Conservation (phyloP, 2,329 filamentous ascomycete species). For the Fusarium tjaetaba region DNA sequence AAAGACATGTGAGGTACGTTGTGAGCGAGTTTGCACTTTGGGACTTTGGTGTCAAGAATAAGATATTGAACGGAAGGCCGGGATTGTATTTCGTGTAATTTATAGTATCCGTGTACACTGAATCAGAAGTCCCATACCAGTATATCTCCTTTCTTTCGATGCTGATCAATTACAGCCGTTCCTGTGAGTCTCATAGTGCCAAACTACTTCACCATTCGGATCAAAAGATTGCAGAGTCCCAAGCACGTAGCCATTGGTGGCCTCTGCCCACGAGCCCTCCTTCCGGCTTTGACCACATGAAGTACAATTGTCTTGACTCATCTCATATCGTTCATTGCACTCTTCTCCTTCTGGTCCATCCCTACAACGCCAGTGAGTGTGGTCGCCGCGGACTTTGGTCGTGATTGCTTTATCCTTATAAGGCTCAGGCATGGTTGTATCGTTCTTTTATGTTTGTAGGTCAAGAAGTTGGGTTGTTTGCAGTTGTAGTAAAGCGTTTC, state of each 20-base stretch:
- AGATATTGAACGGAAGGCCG: no score
- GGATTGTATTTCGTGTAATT: not conserved
- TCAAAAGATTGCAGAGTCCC: not conserved
- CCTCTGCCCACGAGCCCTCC: no score
- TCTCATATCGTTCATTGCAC: not conserved
- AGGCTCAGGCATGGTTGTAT: not conserved
- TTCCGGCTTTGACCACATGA: not conserved
- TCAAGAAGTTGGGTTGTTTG: not conserved
- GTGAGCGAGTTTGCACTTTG: not conserved
- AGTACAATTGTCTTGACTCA: not conserved
- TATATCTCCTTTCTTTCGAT: not conserved
- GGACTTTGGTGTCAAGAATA: no score
- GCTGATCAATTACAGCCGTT: not conserved
- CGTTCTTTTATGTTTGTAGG: fast-evolving
- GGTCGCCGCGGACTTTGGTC: not conserved
- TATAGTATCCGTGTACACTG: fast-evolving
- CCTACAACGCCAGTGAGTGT: not conserved
- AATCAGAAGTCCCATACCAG: fast-evolving
- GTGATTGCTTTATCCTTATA: not conserved
- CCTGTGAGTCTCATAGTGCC: not conserved
- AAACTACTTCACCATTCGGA: not conserved
- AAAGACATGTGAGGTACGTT: not conserved
- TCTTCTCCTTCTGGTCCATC: no score
- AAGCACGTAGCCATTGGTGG: fast-evolving
- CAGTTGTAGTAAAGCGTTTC: fast-evolving